Conservation (phyloP, 2,329 filamentous ascomycete species). For the Aspergillus fumigatus region DNA sequence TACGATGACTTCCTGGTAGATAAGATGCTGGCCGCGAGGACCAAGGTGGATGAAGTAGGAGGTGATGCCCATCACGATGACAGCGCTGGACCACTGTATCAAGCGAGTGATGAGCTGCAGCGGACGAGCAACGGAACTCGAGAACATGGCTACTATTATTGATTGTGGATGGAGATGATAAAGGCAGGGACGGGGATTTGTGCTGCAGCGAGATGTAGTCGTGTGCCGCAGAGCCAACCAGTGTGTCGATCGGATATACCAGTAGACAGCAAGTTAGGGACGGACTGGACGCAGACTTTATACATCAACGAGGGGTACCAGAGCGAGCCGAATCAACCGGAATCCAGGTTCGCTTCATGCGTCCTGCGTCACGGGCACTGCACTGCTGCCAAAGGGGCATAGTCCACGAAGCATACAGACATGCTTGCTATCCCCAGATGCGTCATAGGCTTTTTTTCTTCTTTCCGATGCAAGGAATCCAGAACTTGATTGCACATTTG, state of each 20-base stretch:
- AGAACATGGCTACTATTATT: constrained; percentile 15
- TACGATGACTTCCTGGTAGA: constrained; percentile 40
- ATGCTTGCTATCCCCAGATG: constrained; percentile 20
- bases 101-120: constrained; percentile 26
- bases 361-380: neutral
- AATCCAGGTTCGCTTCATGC: neutral
- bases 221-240: neutral
- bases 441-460: constrained; percentile 20
- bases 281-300: neutral
- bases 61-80: constrained; percentile 40
- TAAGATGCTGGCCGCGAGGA: constrained; percentile 29
- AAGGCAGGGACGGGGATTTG: neutral
- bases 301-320: neutral
- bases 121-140: constrained; percentile 25
- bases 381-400: neutral
- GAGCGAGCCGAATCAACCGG: constrained; percentile 2
- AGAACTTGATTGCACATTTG: neutral
- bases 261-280: neutral
- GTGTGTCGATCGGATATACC: neutral
- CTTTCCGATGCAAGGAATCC: neutral
- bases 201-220: neutral
- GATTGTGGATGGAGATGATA: neutral
- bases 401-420: no score
- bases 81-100: constrained; percentile 36
- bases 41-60: constrained; percentile 36